Evolutionary conservation across 164 flowering plant species (phyloP).

Genomic region (Stephania yunnanensis): DNA sequence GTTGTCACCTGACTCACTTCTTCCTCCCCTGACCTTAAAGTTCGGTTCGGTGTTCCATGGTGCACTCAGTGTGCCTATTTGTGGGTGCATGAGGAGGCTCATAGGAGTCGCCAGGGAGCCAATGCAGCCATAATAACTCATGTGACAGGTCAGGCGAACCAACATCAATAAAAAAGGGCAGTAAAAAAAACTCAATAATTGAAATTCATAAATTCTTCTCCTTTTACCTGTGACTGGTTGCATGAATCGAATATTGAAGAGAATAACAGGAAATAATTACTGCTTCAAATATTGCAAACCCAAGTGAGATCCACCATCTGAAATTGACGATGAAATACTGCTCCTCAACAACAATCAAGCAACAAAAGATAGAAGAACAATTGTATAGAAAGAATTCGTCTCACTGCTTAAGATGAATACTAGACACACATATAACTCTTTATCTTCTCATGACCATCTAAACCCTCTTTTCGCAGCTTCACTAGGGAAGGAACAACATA

Average conservation of each 20-base stretch:
- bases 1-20: no score
- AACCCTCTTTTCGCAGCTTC: constrained; percentile 98
- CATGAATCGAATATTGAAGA: constrained; percentile 82
- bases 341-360: constrained; percentile 1
- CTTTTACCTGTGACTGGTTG: constrained; percentile 64
- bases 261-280: constrained; percentile 64
- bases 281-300: constrained; percentile 78
- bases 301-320: constrained; percentile 98
- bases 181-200: neutral
- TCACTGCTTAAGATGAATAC: constrained; percentile 69
- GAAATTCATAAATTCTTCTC: neutral
- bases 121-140: neutral
- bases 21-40: no score
- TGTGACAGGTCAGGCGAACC: neutral
- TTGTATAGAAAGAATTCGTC: constrained; percentile 32
- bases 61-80: no score
- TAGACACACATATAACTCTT: constrained; percentile 98
- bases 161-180: neutral
- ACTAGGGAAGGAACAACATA: constrained; percentile 82
- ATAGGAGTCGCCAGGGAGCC: neutral
- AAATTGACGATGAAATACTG: constrained; percentile 20
- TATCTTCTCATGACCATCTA: constrained; percentile 95
- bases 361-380: constrained; percentile 12
- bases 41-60: no score
- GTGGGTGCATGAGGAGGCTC: no score